These are phyloP conservation scores for Trichophyton schoenleinii DNA, from an alignment of 2,329 filamentous ascomycete genomes.

Conservation along the genomic window DNA sequence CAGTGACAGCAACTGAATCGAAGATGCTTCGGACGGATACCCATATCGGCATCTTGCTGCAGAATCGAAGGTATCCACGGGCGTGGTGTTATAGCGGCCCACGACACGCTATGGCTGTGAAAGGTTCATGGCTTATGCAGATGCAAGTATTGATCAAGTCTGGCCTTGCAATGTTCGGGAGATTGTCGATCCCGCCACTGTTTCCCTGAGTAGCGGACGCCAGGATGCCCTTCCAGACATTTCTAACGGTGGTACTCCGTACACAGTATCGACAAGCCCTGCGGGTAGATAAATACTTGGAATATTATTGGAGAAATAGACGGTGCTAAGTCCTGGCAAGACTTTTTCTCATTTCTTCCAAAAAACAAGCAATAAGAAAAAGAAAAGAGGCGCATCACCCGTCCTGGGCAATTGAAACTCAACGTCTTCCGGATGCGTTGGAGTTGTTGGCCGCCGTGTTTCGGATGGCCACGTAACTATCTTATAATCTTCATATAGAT, in stretches of 20 bases:
- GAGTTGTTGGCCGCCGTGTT: background rate
- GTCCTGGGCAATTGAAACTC: background rate
- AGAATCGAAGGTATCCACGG: background rate
- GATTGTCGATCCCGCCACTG: background rate
- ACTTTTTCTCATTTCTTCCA: background rate
- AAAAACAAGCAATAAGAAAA: background rate
- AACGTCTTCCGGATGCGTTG: background rate
- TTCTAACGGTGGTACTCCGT: background rate
- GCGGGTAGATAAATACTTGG: background rate
- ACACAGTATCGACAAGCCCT: background rate
- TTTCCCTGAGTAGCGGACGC: background rate
- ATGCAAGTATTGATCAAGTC: background rate
- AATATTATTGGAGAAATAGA: background rate
- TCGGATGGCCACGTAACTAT: background rate
- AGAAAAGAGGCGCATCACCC: background rate
- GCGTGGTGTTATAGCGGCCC: background rate
- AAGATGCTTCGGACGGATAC: background rate
- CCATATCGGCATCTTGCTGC: background rate
- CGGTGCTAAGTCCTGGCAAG: background rate
- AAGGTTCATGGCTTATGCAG: background rate
- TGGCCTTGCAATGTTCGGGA: background rate
- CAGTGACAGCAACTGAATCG: background rate
- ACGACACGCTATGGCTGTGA: background rate
- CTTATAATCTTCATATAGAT: background rate
- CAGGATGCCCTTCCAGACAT: background rate